Evolutionary conservation across 495 filamentous ascomycete species (phyloP).

Genomic region (Parathielavia hyrcaniae): DNA sequence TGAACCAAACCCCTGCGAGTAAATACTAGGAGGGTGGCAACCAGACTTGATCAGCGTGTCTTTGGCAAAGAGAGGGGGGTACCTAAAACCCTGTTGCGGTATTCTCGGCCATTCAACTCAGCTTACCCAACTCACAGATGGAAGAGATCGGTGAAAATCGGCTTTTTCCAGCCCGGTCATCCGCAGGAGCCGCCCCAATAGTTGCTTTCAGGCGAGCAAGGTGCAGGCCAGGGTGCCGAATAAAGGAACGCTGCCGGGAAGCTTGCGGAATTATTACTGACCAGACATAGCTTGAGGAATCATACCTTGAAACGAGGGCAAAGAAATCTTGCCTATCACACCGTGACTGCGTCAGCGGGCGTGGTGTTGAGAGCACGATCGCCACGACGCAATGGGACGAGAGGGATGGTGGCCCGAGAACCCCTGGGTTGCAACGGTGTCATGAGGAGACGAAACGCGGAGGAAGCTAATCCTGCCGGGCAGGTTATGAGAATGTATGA

Average conservation of each 20-base stretch:
- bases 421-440: neutral
- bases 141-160: neutral
- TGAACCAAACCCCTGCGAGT: no score
- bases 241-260: neutral
- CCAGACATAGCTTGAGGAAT: neutral
- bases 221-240: neutral
- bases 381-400: conserved; percentile 14
- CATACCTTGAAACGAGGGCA: neutral
- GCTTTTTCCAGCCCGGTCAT: neutral
- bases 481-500: conserved; percentile 20
- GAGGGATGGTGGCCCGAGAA: neutral
- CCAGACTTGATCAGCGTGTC: neutral
- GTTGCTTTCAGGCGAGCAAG: neutral
- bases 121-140: conserved; percentile 15
- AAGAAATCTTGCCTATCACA: conserved; percentile 8
- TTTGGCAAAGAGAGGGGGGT: neutral
- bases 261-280: neutral
- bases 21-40: neutral
- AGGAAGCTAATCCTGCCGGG: conserved; percentile 21
- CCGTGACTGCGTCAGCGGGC: neutral
- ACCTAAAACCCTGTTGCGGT: neutral
- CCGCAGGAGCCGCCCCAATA: neutral
- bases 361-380: conserved; percentile 12
- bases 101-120: neutral
- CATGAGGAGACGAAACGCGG: conserved; percentile 11